Conservation (phyloP, 192 early-diverging fungal species). For the Dissophora globulifera region DNA sequence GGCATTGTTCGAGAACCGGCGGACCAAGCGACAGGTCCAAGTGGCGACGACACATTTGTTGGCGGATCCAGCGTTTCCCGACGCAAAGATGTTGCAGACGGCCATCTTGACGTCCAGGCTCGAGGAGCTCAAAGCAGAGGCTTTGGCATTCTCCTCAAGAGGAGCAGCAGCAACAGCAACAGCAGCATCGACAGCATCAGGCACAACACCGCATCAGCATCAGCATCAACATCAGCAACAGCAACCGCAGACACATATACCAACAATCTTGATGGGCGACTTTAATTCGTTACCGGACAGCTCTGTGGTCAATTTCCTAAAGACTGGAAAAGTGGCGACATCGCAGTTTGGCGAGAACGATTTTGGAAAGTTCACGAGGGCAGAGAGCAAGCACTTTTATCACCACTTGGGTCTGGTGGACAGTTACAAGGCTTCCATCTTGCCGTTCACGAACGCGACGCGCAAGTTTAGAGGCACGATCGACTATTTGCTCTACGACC, state of each 20-base stretch:
- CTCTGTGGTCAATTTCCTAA: constrained; percentile 38
- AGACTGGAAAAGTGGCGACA: constrained; percentile 37
- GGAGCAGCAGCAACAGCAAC: not conserved
- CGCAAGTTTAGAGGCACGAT: constrained; percentile 45
- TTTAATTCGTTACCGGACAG: constrained; percentile 49
- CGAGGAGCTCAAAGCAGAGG: constrained; percentile 34
- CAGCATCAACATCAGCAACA: constrained; percentile 2
- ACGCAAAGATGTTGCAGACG: constrained; percentile 50
- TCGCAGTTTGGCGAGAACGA: constrained; percentile 44
- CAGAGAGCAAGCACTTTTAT: constrained; percentile 34
- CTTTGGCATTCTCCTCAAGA: not conserved
- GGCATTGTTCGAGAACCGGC: constrained; percentile 35
- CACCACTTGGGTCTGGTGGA: constrained; percentile 37
- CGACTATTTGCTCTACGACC: constrained; percentile 43
- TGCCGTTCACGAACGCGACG: constrained; percentile 47
- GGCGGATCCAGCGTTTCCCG: constrained; percentile 46
- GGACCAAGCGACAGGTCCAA: constrained; percentile 43
- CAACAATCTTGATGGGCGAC: constrained; percentile 42
- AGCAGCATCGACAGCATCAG: not conserved
- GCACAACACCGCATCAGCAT: not conserved
- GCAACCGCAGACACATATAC: constrained; percentile 27
- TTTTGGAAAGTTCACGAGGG: constrained; percentile 46
- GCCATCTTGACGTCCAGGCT: constrained; percentile 48
- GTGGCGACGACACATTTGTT: constrained; percentile 45
- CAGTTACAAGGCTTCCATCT: constrained; percentile 31